Conservation (phyloP, 169 alveolate genomes). For the Plasmodium gaboni region DNA sequence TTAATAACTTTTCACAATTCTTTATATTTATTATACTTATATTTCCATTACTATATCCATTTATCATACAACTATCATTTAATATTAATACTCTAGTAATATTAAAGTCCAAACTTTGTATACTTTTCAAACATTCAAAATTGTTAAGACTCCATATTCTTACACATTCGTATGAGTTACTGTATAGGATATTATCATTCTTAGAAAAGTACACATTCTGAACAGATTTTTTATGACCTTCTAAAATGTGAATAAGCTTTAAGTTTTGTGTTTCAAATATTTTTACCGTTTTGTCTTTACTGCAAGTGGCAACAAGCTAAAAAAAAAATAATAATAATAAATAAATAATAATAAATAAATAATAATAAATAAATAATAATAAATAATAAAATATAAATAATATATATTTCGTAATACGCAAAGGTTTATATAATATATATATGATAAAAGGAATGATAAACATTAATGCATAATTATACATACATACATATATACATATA, state of each 20-base stretch:
- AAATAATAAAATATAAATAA: not conserved
- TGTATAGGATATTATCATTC: slow-evolving; percentile 19
- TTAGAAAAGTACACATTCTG: slow-evolving; percentile 61
- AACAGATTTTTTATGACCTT: slow-evolving; percentile 74
- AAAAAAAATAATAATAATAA: not conserved
- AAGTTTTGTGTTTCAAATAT: slow-evolving; percentile 40
- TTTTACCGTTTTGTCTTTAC: slow-evolving; percentile 70
- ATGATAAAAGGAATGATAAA: too few relatives aligned
- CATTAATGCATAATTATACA: not conserved
- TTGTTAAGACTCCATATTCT: slow-evolving; percentile 47
- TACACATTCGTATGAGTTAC: slow-evolving; percentile 64
- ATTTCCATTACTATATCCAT: slow-evolving; percentile 70
- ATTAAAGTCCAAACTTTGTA: slow-evolving; percentile 71
- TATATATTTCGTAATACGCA: too few relatives aligned
- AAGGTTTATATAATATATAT: not conserved
- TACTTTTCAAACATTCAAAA: slow-evolving; percentile 55
- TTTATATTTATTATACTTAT: slow-evolving; percentile 61
- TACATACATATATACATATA: not conserved
- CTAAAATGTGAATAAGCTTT: slow-evolving; percentile 38
- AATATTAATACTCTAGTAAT: slow-evolving; percentile 46
- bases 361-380: not conserved
- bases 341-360: not conserved
- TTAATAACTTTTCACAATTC: slow-evolving; percentile 54
- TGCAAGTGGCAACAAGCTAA: slow-evolving; percentile 70
- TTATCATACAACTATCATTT: slow-evolving; percentile 58